These are phyloP conservation scores for Sporisorium exsertum DNA, from an alignment of 1,284 basidiomycete genomes.

Conservation along the genomic window DNA sequence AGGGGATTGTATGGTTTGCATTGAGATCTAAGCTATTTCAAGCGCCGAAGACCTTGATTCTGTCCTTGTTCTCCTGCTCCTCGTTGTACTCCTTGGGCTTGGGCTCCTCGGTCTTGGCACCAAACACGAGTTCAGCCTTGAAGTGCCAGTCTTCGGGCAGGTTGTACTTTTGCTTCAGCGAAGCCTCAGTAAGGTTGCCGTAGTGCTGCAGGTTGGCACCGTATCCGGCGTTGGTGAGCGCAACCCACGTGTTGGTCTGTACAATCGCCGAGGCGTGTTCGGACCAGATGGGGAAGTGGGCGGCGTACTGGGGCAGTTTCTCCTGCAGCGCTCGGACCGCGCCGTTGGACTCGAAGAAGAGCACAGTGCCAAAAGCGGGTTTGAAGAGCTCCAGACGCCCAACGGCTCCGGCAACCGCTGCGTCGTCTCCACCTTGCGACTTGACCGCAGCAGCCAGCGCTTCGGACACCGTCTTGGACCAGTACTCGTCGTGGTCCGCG, in stretches of 20 bases:
- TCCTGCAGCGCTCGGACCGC: constrained; percentile 65
- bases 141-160: constrained; percentile 70
- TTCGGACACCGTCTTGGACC: constrained; percentile 68
- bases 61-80: constrained; percentile 22
- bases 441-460: constrained; percentile 41
- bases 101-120: constrained; percentile 48
- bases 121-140: constrained; percentile 72
- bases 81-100: constrained; percentile 37
- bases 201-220: constrained; percentile 71
- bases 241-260: constrained; percentile 72
- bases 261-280: constrained; percentile 66
- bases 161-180: constrained; percentile 66
- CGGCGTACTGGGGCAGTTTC: constrained; percentile 70
- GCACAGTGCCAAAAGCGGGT: constrained; percentile 71
- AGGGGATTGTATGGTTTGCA: not conserved
- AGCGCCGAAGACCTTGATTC: constrained; percentile 32
- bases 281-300: constrained; percentile 68
- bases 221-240: constrained; percentile 71
- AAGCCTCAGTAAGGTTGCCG: constrained; percentile 50
- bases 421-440: constrained; percentile 35
- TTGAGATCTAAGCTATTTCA: constrained; percentile 2
- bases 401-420: constrained; percentile 40
- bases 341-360: constrained; percentile 69
- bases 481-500: constrained; percentile 70
- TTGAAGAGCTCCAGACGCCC: constrained; percentile 68